Percentiles rank a stretch among this genome's conserved stretches.
These are phyloP conservation scores for Corrigiola litoralis DNA, from an alignment of 179 eudicot species.

Conservation along the genomic window DNA sequence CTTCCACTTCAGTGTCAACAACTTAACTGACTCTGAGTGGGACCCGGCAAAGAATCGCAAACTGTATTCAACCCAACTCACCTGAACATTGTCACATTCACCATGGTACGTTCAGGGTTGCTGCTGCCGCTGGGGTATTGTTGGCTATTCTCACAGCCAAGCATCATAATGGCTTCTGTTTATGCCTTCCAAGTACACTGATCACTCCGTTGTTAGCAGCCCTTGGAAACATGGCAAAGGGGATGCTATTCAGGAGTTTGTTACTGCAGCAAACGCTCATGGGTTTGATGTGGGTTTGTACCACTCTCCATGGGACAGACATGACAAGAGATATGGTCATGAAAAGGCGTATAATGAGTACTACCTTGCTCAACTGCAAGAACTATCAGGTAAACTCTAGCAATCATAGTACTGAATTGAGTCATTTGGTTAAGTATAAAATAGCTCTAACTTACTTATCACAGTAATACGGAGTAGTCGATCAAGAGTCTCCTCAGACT, in stretches of 20 bases:
- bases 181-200: constrained; percentile 87
- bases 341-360: constrained; percentile 64
- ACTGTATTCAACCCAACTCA: constrained; percentile 59
- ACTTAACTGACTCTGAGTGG: constrained; percentile 78
- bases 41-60: constrained; percentile 71
- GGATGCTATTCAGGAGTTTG: constrained; percentile 67
- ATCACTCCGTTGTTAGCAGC: constrained; percentile 59
- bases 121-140: constrained; percentile 57
- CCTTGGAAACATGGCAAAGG: constrained; percentile 75
- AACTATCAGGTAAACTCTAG: constrained; percentile 56
- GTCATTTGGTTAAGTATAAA: neutral
- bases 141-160: constrained; percentile 82
- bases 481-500: too few relatives aligned
- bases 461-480: too few relatives aligned
- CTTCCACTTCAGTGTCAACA: constrained; percentile 94
- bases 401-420: neutral
- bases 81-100: constrained; percentile 45
- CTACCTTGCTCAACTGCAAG: constrained; percentile 86
- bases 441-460: too few relatives aligned
- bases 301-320: constrained; percentile 92
- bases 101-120: constrained; percentile 75
- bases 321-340: constrained; percentile 74
- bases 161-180: constrained; percentile 93
- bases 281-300: constrained; percentile 74
- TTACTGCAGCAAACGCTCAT: constrained; percentile 41